Conservation (phyloP, 2,329 filamentous ascomycete genomes). For the Fusarium compactum region DNA sequence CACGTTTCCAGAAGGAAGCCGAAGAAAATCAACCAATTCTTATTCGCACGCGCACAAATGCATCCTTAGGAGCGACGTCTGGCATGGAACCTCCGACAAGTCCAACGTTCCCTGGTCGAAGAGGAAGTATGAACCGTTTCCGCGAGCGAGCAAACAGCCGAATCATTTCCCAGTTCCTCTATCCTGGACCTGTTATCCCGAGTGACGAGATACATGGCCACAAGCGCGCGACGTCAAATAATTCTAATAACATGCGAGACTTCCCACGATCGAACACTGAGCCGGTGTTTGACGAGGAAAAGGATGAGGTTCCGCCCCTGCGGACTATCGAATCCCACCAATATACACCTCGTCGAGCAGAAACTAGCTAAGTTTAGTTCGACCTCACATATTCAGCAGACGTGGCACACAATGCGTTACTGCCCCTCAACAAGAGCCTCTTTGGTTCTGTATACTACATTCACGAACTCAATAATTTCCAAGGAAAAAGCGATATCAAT, state of each 20-base stretch:
- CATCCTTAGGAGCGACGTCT: slow-evolving; percentile 50
- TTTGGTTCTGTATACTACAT: slow-evolving; percentile 4
- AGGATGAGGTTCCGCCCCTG: slow-evolving; percentile 45
- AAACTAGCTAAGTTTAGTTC: slow-evolving; percentile 33
- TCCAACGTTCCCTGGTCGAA: slow-evolving; percentile 48
- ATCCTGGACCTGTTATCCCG: slow-evolving; percentile 60
- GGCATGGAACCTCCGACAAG: slow-evolving; percentile 43
- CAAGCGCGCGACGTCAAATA: slow-evolving; percentile 47
- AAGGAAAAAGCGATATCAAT: slow-evolving; percentile 23
- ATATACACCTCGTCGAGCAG: slow-evolving; percentile 45
- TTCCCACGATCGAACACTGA: slow-evolving; percentile 46
- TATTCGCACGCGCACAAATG: slow-evolving; percentile 53
- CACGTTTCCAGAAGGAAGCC: slow-evolving; percentile 65
- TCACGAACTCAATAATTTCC: slow-evolving; percentile 19
- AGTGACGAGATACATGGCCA: slow-evolving; percentile 48
- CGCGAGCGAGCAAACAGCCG: slow-evolving; percentile 56
- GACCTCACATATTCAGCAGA: neutral
- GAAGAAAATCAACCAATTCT: slow-evolving; percentile 59
- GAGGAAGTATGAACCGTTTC: slow-evolving; percentile 55
- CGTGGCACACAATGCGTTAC: neutral
- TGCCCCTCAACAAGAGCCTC: neutral
- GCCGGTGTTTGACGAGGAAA: slow-evolving; percentile 46
- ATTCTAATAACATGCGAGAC: slow-evolving; percentile 44
- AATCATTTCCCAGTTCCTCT: slow-evolving; percentile 60
- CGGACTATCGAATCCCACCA: slow-evolving; percentile 43